A percentile compares a stretch with the other conserved stretches of the same genome.
These are phyloP conservation scores for Sporisorium reilianum DNA, from an alignment of 1,284 basidiomycete species.

Conservation along the genomic window DNA sequence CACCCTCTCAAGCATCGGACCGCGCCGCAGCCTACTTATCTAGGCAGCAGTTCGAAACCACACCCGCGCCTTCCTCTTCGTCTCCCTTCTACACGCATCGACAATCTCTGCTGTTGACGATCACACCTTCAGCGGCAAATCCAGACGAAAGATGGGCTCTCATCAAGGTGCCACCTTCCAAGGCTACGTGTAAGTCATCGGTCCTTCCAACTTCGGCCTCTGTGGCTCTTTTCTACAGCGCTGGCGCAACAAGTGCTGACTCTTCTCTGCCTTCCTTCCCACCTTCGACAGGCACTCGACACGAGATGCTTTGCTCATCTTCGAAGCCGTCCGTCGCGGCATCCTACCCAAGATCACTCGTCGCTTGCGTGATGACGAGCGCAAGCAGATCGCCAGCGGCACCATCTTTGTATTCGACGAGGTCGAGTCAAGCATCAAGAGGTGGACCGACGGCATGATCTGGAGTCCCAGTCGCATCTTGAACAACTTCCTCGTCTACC, in stretches of 20 bases:
- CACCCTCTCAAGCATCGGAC: neutral
- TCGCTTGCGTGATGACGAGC: slow-evolving; percentile 88
- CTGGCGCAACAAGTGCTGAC: neutral
- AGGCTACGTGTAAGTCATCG: slow-evolving; percentile 27
- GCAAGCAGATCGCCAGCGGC: slow-evolving; percentile 89
- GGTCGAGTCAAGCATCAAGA: slow-evolving; percentile 95
- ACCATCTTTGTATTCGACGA: slow-evolving; percentile 98
- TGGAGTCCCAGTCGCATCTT: slow-evolving; percentile 91
- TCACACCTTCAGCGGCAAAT: neutral
- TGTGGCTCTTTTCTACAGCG: neutral
- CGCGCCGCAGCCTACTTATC: slow-evolving; percentile 19
- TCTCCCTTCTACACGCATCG: neutral
- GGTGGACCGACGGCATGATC: slow-evolving; percentile 97
- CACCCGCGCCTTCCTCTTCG: neutral
- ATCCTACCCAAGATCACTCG: slow-evolving; percentile 93
- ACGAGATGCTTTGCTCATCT: slow-evolving; percentile 91
- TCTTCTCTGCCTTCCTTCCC: neutral
- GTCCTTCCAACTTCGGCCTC: neutral
- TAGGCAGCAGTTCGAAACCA: neutral
- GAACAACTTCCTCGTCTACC: slow-evolving; percentile 84
- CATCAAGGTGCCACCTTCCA: slow-evolving; percentile 28
- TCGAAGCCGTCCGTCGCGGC: slow-evolving; percentile 90
- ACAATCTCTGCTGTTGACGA: neutral
- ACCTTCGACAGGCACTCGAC: slow-evolving; percentile 82
- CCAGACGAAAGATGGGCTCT: slow-evolving; percentile 21